phyloP scores from a whole-genome alignment of 148 eudicot species.

The Rhododendron henanense region DNA sequence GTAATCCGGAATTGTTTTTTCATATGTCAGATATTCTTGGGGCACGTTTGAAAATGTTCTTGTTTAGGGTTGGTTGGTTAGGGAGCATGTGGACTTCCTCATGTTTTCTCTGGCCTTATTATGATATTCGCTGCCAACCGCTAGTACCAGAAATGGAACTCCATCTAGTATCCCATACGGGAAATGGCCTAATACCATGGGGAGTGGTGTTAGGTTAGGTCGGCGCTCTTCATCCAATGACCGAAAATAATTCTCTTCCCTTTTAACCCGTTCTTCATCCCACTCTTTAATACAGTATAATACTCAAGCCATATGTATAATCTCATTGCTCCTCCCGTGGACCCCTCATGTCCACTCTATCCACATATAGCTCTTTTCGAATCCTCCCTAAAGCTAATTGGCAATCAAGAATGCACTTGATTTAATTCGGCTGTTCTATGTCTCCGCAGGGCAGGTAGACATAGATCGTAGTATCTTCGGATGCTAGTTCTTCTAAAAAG shows the following conservation, averaged over 20 bases:
- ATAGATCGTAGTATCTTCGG: background rate
- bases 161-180: background rate
- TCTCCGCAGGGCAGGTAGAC: background rate
- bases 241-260: background rate
- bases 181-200: background rate
- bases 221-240: background rate
- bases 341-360: background rate
- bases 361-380: background rate
- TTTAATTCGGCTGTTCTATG: background rate
- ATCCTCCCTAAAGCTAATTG: background rate
- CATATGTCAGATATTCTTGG: constrained; percentile 14
- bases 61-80: background rate
- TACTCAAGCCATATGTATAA: background rate
- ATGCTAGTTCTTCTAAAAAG: background rate
- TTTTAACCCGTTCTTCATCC: background rate
- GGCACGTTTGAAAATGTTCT: background rate
- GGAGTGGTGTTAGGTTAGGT: background rate
- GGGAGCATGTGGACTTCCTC: background rate
- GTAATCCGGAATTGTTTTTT: constrained; percentile 2
- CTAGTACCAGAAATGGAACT: background rate
- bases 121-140: background rate
- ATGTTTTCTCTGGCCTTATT: background rate
- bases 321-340: background rate
- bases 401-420: background rate
- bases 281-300: background rate